Evolutionary conservation across 306 rosid genomes (phyloP).

Genomic region (Lathyrus aphaca): DNA sequence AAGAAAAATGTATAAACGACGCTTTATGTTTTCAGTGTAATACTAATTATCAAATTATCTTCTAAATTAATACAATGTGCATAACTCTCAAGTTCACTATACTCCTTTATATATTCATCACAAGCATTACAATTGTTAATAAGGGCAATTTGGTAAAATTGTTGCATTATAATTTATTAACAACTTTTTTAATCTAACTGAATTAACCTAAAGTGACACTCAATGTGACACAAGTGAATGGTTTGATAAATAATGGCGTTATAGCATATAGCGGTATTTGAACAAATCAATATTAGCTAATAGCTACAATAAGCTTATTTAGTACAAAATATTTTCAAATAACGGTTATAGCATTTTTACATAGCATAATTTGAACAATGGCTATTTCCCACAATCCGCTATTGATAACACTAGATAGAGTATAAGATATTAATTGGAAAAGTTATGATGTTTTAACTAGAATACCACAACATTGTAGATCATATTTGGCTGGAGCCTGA

Average conservation of each 20-base stretch:
- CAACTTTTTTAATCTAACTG: no score
- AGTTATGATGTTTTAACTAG: constrained; percentile 10
- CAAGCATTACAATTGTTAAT: no score
- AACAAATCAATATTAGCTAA: background rate
- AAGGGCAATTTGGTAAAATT: no score
- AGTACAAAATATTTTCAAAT: no score
- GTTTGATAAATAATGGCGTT: background rate
- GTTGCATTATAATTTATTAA: no score
- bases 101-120: no score
- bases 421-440: constrained; percentile 16
- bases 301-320: background rate
- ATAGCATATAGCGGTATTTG: background rate
- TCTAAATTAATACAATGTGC: no score
- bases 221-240: background rate
- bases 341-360: background rate
- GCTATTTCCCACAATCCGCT: background rate
- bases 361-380: background rate
- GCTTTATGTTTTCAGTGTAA: no score
- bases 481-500: background rate
- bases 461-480: constrained; percentile 7
- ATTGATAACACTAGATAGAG: background rate
- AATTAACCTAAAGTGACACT: no score
- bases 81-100: no score
- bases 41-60: no score
- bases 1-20: no score